Base-by-base conservation (phyloP, 1,284 basidiomycete genomes). In the Mixia osmundae region DNA sequence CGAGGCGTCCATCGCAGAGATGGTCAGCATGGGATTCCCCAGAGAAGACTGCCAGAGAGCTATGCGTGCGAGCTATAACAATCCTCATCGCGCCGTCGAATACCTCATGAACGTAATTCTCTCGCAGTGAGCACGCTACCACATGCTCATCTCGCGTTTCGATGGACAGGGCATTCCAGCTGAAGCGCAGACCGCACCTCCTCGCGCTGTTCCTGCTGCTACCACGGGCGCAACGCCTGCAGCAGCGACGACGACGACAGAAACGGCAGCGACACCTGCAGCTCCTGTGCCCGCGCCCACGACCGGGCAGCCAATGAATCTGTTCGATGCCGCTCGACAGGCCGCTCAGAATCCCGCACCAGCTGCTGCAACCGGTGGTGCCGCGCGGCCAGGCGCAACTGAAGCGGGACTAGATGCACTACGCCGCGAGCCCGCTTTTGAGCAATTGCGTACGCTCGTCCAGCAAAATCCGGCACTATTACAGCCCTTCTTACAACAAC, bases 81-180 rank as follows among this genome's bases (percentile, higher is more conserved):
- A 99, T 58, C 82, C 91, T 2, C 87, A 97, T 51, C 71, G 91
- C 29, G 91, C 91, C 5, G 87, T 87, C 20, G 91, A 99, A 57
- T 97, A 97, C 58, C 64, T 99, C 34, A 76, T 95, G 69, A 91
- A 57, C 44, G 87, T 87, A 49, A 51, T 74, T 63, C 21, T 6
- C 11, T 22, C 7, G 15, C 12, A 24, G 3, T 25, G 15, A 3
- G 2, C 8, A 20, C 33, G 12, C 41, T 22, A 3, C n/a, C 14
- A 0, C 6, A n/a, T 18, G 14, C 21, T 19, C 28, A 19, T 8
- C 15, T 15, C 28, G 30, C 31, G 42, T 37, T 10, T 12, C 9
- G 19, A 23, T 25, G 33, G 4, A 23, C 46, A 79, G 78, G 78
- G 79, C 34, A 82, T 85, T 42, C 80, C 80, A 4, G 44, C 53